Evolutionary conservation across 129 eudicot species (phyloP), one percentile per base, ranked within the genome.

Genomic region (Heracleum sosnowskyi): DNA sequence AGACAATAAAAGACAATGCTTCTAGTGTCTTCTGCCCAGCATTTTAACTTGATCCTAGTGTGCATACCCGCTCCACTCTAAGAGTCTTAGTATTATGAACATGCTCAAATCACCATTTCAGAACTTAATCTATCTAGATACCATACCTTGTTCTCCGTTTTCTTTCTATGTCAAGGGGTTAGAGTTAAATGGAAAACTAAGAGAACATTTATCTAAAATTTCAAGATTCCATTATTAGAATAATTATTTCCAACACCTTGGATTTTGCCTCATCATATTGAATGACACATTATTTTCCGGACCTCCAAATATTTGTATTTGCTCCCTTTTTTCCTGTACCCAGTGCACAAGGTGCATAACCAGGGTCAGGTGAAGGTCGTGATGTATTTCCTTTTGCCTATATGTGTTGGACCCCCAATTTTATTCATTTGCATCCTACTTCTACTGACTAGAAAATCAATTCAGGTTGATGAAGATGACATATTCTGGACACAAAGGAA

Each of bases 391-490:
- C 47, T 15, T 33, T 73, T 73, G 53, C 76, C 68, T 60, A 33
- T 9, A 57, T n/a, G 68, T 60, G 68, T n/a, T 11, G 17, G 28
- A 60, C 68, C 68, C 26, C 33, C 68, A 60, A 60, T 2, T 29
- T 28, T 26, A 8, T 42, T 74, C 17, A 5, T 24, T 44, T n/a
- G 29, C 36, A 0, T 44, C 57, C 37, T 73, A 44, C 35, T 79
- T 66, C 37, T 49, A 34, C 81, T 78, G 51, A 81, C 15, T 18
- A 78, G 42, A 41, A 80, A 80, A 69, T 77, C 37, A 22, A 47
- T 42, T 35, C 89, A 95, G 97, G 97, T 88, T 88, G 94, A 90
- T 87, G 94, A 91, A 81, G 91, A 90, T 77, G 96, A 87, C 57
- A 83, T 79, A 57, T 80, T 79, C 72, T 84, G 92, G 88, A 80